Evolutionary conservation across 2,329 filamentous ascomycete genomes (phyloP), one percentile per base, ranked within the genome.

Genomic region (Alternaria gaisen): DNA sequence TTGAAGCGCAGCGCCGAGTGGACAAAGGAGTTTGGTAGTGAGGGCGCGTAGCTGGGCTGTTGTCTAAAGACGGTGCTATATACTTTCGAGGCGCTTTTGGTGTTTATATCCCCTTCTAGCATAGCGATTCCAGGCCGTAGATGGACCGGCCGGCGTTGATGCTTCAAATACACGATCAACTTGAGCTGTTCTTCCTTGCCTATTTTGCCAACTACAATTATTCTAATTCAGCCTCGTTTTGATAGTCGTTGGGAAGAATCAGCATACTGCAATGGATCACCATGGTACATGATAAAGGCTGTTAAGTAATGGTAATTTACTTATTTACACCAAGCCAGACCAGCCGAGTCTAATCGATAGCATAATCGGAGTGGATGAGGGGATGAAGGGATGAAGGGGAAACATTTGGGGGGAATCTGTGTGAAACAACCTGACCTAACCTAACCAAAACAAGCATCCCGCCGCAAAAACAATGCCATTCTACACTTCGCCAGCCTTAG

Each of bases 11-110:
- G 94, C 78, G 85, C 91, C 47, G 93, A 97, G 44, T 99, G 95
- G 95, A 99, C 95, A 10, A 87, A 90, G 72, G 94, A 98, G 81
- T 98, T 98, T 81, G 94, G 94, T 58, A 97, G 93, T 76, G 94
- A 97, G 78, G 94, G 94, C 18, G 87, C 86, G 51, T 88, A 77
- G 62, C 44, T 12, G 38, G 44, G 16, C 40, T 56, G 34, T 50
- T 40, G n/a, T 32, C 32, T n/a, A 30, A 12, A 44, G 42, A n/a
- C 30, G 30, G 48, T 58, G 42, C 41, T 56, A 22, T 56, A 50
- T 51, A 60, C 42, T 46, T 56, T 60, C 30, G 40, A 61, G 59
- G 55, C 59, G 60, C 60, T 62, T 62, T 62, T 59, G 51, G 51
- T 41, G 56, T 61, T 58, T 60, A 60, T 60, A 54, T 63, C 52